Evolutionary conservation across 257 asterid genomes (phyloP), one percentile per base, ranked within the genome.

Genomic region (Hygrophila difformis): DNA sequence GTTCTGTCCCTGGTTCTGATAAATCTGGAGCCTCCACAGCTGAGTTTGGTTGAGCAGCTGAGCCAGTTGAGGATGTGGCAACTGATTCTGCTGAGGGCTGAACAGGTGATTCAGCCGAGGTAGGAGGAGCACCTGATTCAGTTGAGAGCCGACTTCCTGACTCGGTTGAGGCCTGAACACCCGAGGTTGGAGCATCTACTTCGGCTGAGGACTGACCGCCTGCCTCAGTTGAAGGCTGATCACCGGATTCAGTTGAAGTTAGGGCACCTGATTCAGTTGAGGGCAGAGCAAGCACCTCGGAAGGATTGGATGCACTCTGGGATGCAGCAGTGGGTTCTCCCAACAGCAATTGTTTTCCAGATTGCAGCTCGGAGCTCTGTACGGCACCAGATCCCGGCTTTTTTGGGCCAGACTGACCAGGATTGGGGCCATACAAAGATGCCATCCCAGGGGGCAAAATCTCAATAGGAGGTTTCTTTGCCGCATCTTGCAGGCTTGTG

Each of bases 391-490:
- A 75, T 55, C 49, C 72, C 2, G 76, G 73, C 62, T 79, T 82
- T 18, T 74, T 68, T 48, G 55, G 81, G 56, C 76, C 87, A 19
- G 76, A 65, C 60, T 82, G 96, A 38, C 94, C 95, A 0, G 94
- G 99, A 71, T 77, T 91, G 13, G 95, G 99, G 47, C 99, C 96
- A 20, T 82, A 91, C 23, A 91, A 55, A 51, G 99, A 73, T 28
- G 95, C 93, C 99, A 91, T 86, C 18, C 97, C 96, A 0, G 95
- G 93, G 21, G 99, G 95, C 22, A 91, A 74, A 60, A 86, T 88
- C 70, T 88, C 97, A 18, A 91, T 72, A 13, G 94, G 94, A 16
- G 96, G 94, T 64, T 85, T 91, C 77, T 77, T 91, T 1, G 96
- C 94, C 14, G 96, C 80, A 60, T 91, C 96, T 53, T 86, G 84